Conservation (phyloP, 208 protist genomes). For the Leishmania turanica region DNA sequence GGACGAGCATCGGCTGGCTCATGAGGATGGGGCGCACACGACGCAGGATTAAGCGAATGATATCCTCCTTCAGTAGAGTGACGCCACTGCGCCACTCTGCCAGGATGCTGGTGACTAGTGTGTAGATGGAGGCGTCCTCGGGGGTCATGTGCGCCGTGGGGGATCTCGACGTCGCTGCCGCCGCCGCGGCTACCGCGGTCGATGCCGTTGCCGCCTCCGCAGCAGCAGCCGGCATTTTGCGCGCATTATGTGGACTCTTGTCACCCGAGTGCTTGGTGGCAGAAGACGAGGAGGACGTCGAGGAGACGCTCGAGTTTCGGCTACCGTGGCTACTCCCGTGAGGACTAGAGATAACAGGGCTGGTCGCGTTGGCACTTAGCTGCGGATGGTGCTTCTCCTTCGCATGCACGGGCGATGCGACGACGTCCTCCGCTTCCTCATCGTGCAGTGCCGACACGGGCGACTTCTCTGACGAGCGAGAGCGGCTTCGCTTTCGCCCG, state of each 20-base stretch:
- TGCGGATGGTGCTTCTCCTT: background rate
- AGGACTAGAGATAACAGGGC: conserved; percentile 1
- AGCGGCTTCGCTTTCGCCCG: conserved; percentile 33
- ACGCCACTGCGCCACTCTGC: conserved; percentile 41
- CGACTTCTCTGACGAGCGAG: conserved; percentile 17
- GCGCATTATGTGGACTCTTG: background rate
- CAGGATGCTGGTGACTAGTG: conserved; percentile 35
- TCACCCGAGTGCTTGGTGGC: conserved; percentile 9
- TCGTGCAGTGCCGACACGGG: background rate
- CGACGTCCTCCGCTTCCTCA: background rate
- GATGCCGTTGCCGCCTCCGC: background rate
- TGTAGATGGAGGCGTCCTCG: conserved; percentile 23
- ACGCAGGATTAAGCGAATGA: conserved; percentile 56
- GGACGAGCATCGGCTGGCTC: conserved; percentile 82
- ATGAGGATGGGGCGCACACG: conserved; percentile 59
- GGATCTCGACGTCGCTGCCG: conserved; percentile 2
- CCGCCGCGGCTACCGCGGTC: background rate
- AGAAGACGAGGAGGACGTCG: conserved; percentile 6
- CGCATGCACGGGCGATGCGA: background rate
- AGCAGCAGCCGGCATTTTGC: conserved; percentile 8
- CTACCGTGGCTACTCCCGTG: conserved; percentile 9
- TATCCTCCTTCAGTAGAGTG: conserved; percentile 49
- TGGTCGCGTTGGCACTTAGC: background rate
- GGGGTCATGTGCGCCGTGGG: conserved; percentile 19
- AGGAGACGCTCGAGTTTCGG: conserved; percentile 6